These are phyloP conservation scores for Immersiella caudata DNA, from an alignment of 495 filamentous ascomycete genomes.

Conservation along the genomic window DNA sequence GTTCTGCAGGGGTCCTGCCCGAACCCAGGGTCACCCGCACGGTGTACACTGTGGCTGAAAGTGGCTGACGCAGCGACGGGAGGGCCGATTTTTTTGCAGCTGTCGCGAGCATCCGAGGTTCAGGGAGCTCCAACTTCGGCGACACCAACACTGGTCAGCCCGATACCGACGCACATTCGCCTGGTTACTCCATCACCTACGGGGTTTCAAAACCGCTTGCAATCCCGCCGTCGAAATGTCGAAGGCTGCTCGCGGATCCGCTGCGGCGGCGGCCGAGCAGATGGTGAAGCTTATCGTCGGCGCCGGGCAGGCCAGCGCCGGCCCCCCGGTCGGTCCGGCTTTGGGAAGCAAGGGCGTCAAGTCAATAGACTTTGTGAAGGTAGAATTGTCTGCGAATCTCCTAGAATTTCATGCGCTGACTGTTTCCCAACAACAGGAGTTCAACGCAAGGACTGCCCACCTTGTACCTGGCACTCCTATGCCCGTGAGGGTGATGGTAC, in stretches of 20 bases:
- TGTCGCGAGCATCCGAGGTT: neutral
- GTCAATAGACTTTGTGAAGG: constrained; percentile 99
- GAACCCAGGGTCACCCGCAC: neutral
- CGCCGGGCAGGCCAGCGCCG: constrained; percentile 93
- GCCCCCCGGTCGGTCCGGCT: constrained; percentile 96
- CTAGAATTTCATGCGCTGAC: constrained; percentile 6
- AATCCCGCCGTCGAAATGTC: constrained; percentile 64
- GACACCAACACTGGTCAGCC: neutral
- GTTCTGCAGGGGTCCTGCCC: constrained; percentile 20
- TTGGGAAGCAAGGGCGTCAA: constrained; percentile 98
- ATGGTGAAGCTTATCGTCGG: constrained; percentile 98
- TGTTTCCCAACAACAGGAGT: constrained; percentile 66
- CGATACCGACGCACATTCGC: neutral
- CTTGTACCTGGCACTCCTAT: constrained; percentile 84
- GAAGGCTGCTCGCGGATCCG: constrained; percentile 52
- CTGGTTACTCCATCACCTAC: neutral
- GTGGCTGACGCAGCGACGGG: constrained; percentile 1
- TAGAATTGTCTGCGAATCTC: constrained; percentile 43
- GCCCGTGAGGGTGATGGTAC: constrained; percentile 86
- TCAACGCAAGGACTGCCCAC: constrained; percentile 91
- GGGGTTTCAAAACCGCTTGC: neutral
- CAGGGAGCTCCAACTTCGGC: neutral
- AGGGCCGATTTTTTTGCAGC: neutral
- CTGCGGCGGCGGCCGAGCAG: constrained; percentile 59
- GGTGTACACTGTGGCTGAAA: neutral